phyloP scores from a whole-genome alignment of 164 flowering plant genomes.

The Kingdonia uniflora region DNA sequence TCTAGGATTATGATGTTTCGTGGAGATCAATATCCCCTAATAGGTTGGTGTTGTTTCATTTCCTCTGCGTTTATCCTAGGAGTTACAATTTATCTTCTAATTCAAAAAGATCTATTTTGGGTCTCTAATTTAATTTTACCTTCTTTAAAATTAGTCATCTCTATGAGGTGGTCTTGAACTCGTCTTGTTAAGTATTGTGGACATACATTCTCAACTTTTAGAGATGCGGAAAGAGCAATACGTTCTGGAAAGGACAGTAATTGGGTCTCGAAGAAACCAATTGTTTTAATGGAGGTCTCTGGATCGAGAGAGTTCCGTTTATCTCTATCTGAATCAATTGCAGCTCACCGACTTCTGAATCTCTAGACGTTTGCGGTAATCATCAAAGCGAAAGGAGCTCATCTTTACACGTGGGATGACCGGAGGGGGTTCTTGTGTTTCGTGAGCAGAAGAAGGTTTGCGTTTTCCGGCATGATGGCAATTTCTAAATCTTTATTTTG shows the following conservation, averaged over 20 bases:
- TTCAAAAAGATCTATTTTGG: no score
- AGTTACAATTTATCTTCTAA: no score
- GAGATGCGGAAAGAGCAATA: conserved; percentile 48
- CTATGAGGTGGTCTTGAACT: no score
- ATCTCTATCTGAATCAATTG: conserved; percentile 76
- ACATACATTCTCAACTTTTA: conserved; percentile 9
- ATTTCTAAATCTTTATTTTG: no score
- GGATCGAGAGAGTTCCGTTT: conserved; percentile 58
- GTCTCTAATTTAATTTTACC: no score
- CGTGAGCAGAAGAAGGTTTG: conserved; percentile 78
- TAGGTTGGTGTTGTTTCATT: no score
- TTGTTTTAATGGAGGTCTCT: conserved; percentile 58
- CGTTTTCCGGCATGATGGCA: conserved; percentile 90
- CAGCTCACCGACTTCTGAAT: conserved; percentile 70
- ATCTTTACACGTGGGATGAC: conserved; percentile 77
- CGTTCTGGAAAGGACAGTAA: conserved; percentile 38
- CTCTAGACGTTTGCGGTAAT: conserved; percentile 73
- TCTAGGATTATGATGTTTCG: no score
- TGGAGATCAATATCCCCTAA: no score
- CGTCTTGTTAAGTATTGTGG: no score
- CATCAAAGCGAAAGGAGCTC: conserved; percentile 86
- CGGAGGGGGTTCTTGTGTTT: conserved; percentile 72
- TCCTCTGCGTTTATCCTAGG: no score
- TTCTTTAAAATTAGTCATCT: no score
- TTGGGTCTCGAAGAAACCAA: conserved; percentile 54